Evolutionary conservation across 352 stramenopile species (phyloP).

Genomic region (Globisporangium spiculum): DNA sequence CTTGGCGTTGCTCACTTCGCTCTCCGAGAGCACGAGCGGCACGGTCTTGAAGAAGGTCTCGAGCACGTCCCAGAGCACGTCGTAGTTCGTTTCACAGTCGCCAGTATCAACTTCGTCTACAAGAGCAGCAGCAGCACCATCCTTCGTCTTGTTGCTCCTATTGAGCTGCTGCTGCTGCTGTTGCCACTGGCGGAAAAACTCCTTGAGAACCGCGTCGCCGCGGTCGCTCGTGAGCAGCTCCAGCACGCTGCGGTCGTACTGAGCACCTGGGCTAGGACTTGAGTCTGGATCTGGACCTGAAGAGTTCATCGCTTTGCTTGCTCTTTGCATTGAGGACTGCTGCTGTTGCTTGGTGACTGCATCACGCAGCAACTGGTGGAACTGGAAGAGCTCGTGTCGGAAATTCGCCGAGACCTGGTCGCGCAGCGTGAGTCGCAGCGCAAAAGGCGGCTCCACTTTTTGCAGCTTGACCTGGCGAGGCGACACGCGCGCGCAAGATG

Average conservation of each 20-base stretch:
- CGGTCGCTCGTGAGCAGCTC: constrained; percentile 69
- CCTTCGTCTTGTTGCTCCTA: neutral
- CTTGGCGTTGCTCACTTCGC: constrained; percentile 43
- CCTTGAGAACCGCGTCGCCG: constrained; percentile 49
- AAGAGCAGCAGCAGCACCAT: constrained; percentile 1
- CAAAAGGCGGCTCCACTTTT: constrained; percentile 18
- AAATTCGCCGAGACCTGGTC: constrained; percentile 42
- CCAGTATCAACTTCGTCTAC: neutral
- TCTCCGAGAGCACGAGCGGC: constrained; percentile 46
- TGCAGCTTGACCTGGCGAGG: constrained; percentile 35
- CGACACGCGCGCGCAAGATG: constrained; percentile 19
- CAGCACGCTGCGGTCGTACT: constrained; percentile 34
- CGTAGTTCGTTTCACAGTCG: constrained; percentile 17
- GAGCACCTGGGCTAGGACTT: neutral
- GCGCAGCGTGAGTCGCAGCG: constrained; percentile 20
- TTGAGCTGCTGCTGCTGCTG: constrained; percentile 16
- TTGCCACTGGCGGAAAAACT: constrained; percentile 63
- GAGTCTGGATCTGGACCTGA: neutral
- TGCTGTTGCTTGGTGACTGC: constrained; percentile 17
- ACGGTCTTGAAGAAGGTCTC: constrained; percentile 66
- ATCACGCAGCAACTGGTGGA: constrained; percentile 65
- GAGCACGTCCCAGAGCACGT: constrained; percentile 52
- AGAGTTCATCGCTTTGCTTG: neutral
- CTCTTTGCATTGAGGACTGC: constrained; percentile 6
- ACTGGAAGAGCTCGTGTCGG: constrained; percentile 62